phyloP scores from a whole-genome alignment of 805 yeast genomes.

The Saccharomycopsis guyanensis region DNA sequence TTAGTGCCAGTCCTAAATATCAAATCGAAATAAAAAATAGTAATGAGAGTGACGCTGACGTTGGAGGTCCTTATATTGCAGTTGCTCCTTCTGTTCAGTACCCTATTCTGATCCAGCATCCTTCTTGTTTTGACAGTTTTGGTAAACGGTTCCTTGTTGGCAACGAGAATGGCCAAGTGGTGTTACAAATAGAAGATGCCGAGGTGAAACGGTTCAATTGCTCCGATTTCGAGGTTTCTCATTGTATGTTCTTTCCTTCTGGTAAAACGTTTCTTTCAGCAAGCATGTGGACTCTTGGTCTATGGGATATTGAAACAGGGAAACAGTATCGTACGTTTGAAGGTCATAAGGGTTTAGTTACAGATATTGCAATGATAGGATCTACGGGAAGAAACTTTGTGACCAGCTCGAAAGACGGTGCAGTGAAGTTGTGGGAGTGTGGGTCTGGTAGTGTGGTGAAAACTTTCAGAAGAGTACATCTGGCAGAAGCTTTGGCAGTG shows the following conservation, averaged over 20 bases:
- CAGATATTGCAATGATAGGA: conserved; percentile 39
- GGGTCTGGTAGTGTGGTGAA: conserved; percentile 43
- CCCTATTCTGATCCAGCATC: no score
- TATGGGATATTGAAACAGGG: conserved; percentile 51
- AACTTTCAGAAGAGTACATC: conserved; percentile 31
- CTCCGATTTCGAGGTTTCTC: no score
- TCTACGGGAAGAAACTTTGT: conserved; percentile 64
- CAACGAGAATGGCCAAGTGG: no score
- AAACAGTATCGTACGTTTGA: conserved; percentile 41
- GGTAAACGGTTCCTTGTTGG: no score
- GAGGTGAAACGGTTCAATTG: no score
- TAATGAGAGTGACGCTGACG: no score
- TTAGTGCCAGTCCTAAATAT: no score
- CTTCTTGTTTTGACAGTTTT: no score
- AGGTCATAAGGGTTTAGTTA: conserved; percentile 43
- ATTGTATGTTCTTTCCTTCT: conserved; percentile 50
- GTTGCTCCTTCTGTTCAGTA: no score
- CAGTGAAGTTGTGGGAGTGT: conserved; percentile 62
- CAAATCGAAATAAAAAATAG: no score
- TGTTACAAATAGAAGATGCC: no score
- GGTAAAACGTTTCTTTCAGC: conserved; percentile 51
- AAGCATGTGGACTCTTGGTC: conserved; percentile 50
- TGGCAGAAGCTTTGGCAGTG: conserved; percentile 29
- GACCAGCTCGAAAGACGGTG: conserved; percentile 48
- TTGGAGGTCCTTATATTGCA: no score